These are phyloP conservation scores for Purpureocillium lavendulum DNA, from an alignment of 2,329 filamentous ascomycete genomes.

Conservation along the genomic window DNA sequence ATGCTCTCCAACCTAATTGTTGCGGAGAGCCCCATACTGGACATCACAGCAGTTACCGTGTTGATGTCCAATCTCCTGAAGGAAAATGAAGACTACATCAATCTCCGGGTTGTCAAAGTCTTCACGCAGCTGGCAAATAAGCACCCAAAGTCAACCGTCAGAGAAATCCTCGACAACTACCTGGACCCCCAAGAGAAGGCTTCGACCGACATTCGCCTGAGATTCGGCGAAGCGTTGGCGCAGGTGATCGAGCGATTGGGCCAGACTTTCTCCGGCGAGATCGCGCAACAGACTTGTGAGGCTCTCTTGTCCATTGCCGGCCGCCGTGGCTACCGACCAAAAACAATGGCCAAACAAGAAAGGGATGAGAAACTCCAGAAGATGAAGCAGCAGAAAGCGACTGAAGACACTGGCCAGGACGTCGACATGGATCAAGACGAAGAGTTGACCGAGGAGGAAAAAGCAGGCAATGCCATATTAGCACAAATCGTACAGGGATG, in stretches of 20 bases:
- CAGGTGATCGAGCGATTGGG: conserved; percentile 56
- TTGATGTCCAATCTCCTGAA: conserved; percentile 56
- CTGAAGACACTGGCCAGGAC: conserved; percentile 37
- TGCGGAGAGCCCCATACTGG: conserved; percentile 47
- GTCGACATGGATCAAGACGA: conserved; percentile 36
- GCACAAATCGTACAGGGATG: conserved; percentile 57
- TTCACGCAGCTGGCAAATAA: conserved; percentile 52
- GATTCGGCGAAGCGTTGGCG: conserved; percentile 59
- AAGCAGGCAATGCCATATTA: conserved; percentile 39
- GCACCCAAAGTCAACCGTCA: conserved; percentile 53
- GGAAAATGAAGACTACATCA: conserved; percentile 64
- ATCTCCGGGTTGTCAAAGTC: conserved; percentile 57
- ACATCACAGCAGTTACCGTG: conserved; percentile 57
- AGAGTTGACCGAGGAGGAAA: conserved; percentile 33
- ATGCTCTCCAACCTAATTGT: conserved; percentile 50
- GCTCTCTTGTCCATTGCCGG: conserved; percentile 56
- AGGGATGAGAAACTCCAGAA: conserved; percentile 40
- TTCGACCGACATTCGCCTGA: conserved; percentile 54
- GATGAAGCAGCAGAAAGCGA: conserved; percentile 38
- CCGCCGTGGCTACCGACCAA: conserved; percentile 51
- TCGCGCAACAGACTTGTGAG: conserved; percentile 43
- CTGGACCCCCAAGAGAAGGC: conserved; percentile 52
- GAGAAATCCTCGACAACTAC: conserved; percentile 59
- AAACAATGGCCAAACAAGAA: conserved; percentile 48
- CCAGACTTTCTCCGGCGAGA: conserved; percentile 44